These are phyloP conservation scores for Candida sanyaensis DNA, from an alignment of 1,139 yeast species.

Conservation along the genomic window DNA sequence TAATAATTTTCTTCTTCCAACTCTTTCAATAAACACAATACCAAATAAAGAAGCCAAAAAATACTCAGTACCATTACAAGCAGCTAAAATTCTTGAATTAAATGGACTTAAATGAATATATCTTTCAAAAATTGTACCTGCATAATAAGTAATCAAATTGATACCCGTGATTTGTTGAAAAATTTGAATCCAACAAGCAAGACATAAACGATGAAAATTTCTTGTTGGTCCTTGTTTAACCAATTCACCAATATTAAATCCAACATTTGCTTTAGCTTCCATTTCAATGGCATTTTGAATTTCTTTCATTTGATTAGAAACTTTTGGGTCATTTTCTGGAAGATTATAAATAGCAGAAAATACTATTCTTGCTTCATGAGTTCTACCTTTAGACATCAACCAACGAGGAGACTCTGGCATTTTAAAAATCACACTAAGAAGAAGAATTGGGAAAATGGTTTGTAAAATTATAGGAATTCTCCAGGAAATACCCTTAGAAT, in stretches of 20 bases:
- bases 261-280: conserved; percentile 25
- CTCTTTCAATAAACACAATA: conserved; percentile 46
- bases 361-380: conserved; percentile 50
- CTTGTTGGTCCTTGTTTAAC: conserved; percentile 41
- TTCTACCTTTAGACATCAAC: conserved; percentile 40
- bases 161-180: conserved; percentile 44
- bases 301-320: conserved; percentile 32
- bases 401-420: conserved; percentile 57
- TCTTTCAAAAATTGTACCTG: conserved; percentile 47
- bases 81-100: conserved; percentile 37
- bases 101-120: conserved; percentile 43
- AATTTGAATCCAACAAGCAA: conserved; percentile 49
- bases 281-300: conserved; percentile 29
- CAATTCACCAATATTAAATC: conserved; percentile 27
- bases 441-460: conserved; percentile 34
- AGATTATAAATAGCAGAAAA: conserved; percentile 45
- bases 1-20: conserved; percentile 56
- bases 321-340: conserved; percentile 26
- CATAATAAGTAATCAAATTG: conserved; percentile 29
- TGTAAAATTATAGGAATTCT: conserved; percentile 53
- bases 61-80: conserved; percentile 39
- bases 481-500: conserved; percentile 30
- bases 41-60: conserved; percentile 47
- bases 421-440: conserved; percentile 28
- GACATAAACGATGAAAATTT: conserved; percentile 48